phyloP scores from a whole-genome alignment of 179 eudicot species.

The Carnegiea gigantea region DNA sequence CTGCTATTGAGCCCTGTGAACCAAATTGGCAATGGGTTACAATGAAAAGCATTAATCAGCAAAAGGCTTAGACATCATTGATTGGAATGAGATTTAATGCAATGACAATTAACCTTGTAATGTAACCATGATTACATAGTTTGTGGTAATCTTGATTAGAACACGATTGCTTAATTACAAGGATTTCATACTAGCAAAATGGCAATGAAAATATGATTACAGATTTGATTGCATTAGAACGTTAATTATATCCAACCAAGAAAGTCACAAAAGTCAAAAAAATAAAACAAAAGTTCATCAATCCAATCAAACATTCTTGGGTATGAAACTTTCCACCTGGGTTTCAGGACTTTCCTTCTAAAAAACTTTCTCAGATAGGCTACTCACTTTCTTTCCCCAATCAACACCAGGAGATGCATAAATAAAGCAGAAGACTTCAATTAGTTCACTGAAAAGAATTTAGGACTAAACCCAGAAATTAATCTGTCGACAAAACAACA shows the following conservation, averaged over 20 bases:
- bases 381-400: neutral
- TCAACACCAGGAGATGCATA: neutral
- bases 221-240: too few species aligned
- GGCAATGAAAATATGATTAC: too few species aligned
- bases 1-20: neutral
- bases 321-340: neutral
- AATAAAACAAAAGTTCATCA: neutral
- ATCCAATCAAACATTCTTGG: neutral
- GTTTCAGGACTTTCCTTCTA: too few species aligned
- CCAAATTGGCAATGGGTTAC: neutral
- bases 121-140: too few species aligned
- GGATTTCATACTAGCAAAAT: too few species aligned
- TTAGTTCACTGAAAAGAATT: neutral
- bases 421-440: neutral
- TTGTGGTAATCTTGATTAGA: too few species aligned
- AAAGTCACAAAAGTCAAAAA: neutral
- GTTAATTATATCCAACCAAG: too few species aligned
- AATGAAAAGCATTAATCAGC: neutral
- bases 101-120: too few species aligned
- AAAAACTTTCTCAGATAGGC: neutral
- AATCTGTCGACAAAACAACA: neutral
- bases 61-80: neutral
- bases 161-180: too few species aligned
- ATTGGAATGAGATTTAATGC: too few species aligned
- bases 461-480: constrained; percentile 1